Conservation (phyloP, 441 rosid genomes). For the Euphorbia corollata region DNA sequence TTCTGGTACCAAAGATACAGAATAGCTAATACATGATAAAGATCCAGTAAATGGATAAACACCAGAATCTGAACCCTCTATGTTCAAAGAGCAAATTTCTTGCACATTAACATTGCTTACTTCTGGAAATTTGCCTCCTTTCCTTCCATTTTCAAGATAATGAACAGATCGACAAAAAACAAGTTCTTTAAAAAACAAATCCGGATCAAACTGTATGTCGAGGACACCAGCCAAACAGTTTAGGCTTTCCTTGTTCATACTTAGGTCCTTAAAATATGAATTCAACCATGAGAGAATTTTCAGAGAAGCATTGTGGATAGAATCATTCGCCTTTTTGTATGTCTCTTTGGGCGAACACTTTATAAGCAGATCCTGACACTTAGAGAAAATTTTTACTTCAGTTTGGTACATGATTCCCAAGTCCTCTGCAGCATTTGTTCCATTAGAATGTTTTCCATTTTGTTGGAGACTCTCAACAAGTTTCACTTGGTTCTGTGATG, state of each 20-base stretch:
- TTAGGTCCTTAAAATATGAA: constrained; percentile 45
- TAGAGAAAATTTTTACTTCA: constrained; percentile 63
- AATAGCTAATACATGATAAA: constrained; percentile 51
- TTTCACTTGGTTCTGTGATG: constrained; percentile 45
- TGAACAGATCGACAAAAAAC: constrained; percentile 27
- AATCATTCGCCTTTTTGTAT: constrained; percentile 66
- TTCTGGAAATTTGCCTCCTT: constrained; percentile 26
- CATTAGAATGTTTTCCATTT: constrained; percentile 14
- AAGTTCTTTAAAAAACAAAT: constrained; percentile 39
- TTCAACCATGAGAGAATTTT: constrained; percentile 70
- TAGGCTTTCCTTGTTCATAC: constrained; percentile 39
- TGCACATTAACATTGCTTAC: constrained; percentile 18
- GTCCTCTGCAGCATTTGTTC: constrained; percentile 26
- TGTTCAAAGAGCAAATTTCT: constrained; percentile 25
- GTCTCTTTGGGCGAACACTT: constrained; percentile 54
- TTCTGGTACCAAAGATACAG: constrained; percentile 44
- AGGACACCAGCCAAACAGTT: constrained; percentile 32
- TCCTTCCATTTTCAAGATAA: constrained; percentile 19
- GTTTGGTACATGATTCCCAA: constrained; percentile 42
- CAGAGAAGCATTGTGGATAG: constrained; percentile 64
- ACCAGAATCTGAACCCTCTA: constrained; percentile 60
- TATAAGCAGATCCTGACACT: constrained; percentile 51
- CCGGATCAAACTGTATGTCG: constrained; percentile 34
- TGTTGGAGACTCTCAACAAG: constrained; percentile 29
- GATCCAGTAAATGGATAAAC: constrained; percentile 50